phyloP scores from a whole-genome alignment of 2,329 filamentous ascomycete species.

The Aspergillus sp. region DNA sequence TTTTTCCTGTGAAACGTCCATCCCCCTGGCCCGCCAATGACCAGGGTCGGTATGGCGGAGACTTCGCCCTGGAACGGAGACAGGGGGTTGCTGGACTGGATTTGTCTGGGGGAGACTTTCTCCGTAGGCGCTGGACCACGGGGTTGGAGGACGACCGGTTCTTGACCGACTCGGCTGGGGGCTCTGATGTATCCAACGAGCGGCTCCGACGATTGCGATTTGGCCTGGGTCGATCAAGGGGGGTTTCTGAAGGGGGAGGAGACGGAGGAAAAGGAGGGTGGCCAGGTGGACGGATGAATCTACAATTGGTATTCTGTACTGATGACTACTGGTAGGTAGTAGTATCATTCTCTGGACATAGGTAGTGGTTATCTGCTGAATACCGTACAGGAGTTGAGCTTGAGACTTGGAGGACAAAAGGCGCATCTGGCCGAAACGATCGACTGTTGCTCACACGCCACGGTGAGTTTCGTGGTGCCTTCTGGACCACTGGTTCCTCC shows the following conservation, averaged over 20 bases:
- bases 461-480: constrained; percentile 21
- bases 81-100: no score
- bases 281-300: background rate
- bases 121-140: background rate
- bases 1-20: background rate
- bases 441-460: constrained; percentile 19
- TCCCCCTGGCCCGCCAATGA: background rate
- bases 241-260: background rate
- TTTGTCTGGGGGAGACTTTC: background rate
- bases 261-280: background rate
- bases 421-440: constrained; percentile 8
- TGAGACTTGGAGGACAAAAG: background rate
- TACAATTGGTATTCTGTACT: no score
- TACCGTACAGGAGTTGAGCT: no score
- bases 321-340: no score
- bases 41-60: background rate
- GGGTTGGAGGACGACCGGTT: constrained; percentile 1
- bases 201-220: constrained; percentile 4
- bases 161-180: constrained; percentile 9
- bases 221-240: constrained; percentile 4
- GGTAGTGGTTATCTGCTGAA: no score
- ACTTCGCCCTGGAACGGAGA: constrained; percentile 1
- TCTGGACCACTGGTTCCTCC: constrained; percentile 21
- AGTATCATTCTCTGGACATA: no score
- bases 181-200: constrained; percentile 11